These are phyloP conservation scores for Colletotrichum orchidophilum DNA, from an alignment of 2,329 filamentous ascomycete species.

Conservation along the genomic window DNA sequence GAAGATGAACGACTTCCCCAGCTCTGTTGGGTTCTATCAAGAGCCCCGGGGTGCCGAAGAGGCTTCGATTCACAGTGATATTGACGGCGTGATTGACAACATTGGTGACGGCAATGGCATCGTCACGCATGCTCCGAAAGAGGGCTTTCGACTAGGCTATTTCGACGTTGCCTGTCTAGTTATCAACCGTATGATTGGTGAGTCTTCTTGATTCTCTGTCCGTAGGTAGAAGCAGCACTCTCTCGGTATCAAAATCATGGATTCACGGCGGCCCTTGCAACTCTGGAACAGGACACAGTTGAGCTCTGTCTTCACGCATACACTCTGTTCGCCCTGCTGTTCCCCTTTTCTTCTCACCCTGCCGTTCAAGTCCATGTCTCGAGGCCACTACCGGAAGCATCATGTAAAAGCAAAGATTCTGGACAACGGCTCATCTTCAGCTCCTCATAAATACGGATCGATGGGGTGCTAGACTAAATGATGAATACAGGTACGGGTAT, in stretches of 20 bases:
- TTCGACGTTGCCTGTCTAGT: conserved; percentile 48
- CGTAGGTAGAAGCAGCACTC: no score
- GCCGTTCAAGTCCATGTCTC: not conserved
- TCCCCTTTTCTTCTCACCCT: not conserved
- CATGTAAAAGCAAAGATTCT: not conserved
- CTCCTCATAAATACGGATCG: no score
- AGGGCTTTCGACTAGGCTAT: conserved; percentile 46
- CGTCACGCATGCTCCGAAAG: conserved; percentile 45
- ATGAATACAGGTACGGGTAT: conserved; percentile 45
- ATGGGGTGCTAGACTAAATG: not conserved
- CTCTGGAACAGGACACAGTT: not conserved
- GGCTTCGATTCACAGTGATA: conserved; percentile 37
- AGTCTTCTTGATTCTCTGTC: conserved; percentile 27
- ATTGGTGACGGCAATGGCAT: conserved; percentile 36
- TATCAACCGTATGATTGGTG: conserved; percentile 49
- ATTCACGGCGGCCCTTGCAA: not conserved
- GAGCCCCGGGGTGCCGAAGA: conserved; percentile 17
- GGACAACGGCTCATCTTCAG: not conserved
- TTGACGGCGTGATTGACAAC: conserved; percentile 21
- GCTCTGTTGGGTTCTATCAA: conserved; percentile 31
- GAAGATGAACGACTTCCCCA: conserved; percentile 42
- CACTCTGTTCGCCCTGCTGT: not conserved
- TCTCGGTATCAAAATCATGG: not conserved
- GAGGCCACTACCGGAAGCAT: not conserved
- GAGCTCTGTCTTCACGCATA: not conserved